Evolutionary conservation across 768 basidiomycete species (phyloP), one percentile per base, ranked within the genome.

Genomic region (Tephrocybe sp.): DNA sequence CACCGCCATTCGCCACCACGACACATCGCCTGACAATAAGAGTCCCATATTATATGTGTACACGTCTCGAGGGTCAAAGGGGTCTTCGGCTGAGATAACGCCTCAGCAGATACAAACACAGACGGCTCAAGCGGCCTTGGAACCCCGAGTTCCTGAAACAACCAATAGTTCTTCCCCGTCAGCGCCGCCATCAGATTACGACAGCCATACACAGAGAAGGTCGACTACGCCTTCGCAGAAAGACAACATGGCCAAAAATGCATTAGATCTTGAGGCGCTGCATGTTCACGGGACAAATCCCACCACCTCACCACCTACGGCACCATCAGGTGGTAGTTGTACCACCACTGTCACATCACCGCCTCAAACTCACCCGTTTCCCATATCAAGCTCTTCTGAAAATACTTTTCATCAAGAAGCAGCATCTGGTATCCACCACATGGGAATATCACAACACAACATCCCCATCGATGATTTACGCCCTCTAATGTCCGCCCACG

Each of bases 71-170:
- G 16, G 15, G 24, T 49, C 34, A n/a, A 33, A 23, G 37, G 47
- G 49, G 46, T 54, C 53, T 42, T 53, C 58, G 19, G 50, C 62
- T 50, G 57, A 66, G 37, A 64, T 61, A 47, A 63, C 65, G 64
- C 64, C 58, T 9, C 59, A 36, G n/a, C n/a, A n/a, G 11, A 67
- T 67, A 36, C 61, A 64, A 25, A 63, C 58, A 11, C 60, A 55
- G 8, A 52, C 67, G 23, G 39, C 52, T 23, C 52, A 37, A 40
- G 31, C 19, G n/a, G 18, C 31, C 25, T n/a, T 10, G 4, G 22
- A 23, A 24, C n/a, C 36, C 11, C 33, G 11, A 34, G 33, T 18
- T 13, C 24, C 24, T 18, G 16, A 30, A 39, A 19, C 33, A 42
- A 11, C 34, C 31, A 31, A 25, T 4, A 34, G 13, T 34, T 34